Percentiles rank a stretch among this genome's conserved stretches.
phyloP scores from a whole-genome alignment of 768 basidiomycete genomes.

The Tephrocybe sp. region DNA sequence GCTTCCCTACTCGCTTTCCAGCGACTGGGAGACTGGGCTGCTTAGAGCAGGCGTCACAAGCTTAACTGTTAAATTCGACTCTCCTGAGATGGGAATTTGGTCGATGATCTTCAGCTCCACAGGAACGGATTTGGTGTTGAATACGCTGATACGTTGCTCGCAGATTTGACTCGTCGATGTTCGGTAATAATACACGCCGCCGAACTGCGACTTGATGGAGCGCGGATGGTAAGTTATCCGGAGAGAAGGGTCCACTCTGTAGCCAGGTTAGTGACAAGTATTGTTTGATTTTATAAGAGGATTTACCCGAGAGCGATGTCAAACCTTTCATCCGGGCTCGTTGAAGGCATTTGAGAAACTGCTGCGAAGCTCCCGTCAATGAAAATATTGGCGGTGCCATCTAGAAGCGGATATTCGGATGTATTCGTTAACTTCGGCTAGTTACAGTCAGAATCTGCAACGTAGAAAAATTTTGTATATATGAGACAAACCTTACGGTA shows the following conservation, averaged over 20 bases:
- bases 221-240: slow-evolving; percentile 38
- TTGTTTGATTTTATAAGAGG: not conserved
- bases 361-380: slow-evolving; percentile 58
- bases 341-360: slow-evolving; percentile 37
- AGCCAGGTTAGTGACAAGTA: not conserved
- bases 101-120: slow-evolving; percentile 33
- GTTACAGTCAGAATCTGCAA: not conserved
- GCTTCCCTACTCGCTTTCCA: not conserved
- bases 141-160: slow-evolving; percentile 36
- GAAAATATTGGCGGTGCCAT: slow-evolving; percentile 48
- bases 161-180: slow-evolving; percentile 29
- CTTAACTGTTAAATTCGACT: slow-evolving; percentile 30
- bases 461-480: not conserved
- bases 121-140: slow-evolving; percentile 32
- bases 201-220: slow-evolving; percentile 29
- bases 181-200: slow-evolving; percentile 33
- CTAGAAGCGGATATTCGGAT: slow-evolving; percentile 51
- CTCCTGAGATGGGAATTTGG: slow-evolving; percentile 35
- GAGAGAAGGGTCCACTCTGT: slow-evolving; percentile 39
- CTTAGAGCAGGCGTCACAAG: slow-evolving; percentile 27
- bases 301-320: slow-evolving; percentile 43
- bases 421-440: slow-evolving; percentile 52
- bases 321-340: slow-evolving; percentile 42
- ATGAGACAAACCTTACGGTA: slow-evolving; percentile 33
- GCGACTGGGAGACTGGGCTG: not conserved